phyloP scores from a whole-genome alignment of 495 filamentous ascomycete genomes.

The Penicillium soppii region DNA sequence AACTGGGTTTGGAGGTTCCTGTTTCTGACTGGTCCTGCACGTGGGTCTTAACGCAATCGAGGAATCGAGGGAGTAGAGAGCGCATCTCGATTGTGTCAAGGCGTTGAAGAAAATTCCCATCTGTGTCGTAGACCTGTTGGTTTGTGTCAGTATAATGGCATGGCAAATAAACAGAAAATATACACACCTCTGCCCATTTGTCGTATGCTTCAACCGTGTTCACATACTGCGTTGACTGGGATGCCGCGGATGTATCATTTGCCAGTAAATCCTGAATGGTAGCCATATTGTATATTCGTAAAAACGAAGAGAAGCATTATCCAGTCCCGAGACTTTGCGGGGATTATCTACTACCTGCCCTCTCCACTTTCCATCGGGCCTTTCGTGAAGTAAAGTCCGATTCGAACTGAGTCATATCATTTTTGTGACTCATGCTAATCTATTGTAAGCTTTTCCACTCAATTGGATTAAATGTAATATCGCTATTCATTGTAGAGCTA shows the following conservation, averaged over 20 bases:
- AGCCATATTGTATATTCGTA: constrained; percentile 11
- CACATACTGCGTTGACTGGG: constrained; percentile 28
- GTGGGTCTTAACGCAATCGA: constrained; percentile 29
- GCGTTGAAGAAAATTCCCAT: constrained; percentile 72
- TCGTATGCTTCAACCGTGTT: constrained; percentile 44
- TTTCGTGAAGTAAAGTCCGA: too few species aligned
- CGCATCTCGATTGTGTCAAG: constrained; percentile 62
- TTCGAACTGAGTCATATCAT: too few species aligned
- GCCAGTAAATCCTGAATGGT: constrained; percentile 32
- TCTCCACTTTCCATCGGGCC: too few species aligned
- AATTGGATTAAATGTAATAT: too few species aligned
- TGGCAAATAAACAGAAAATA: neutral
- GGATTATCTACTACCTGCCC: too few species aligned
- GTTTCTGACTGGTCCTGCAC: constrained; percentile 7
- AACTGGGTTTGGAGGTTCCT: constrained; percentile 45
- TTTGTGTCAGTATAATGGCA: neutral
- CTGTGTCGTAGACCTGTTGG: constrained; percentile 61
- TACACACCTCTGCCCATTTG: constrained; percentile 40
- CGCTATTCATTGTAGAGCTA: too few species aligned
- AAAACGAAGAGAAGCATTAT: too few species aligned
- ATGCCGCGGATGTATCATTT: neutral
- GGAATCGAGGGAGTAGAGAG: constrained; percentile 53
- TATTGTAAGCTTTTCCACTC: too few species aligned
- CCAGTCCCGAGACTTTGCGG: too few species aligned
- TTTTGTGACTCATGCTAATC: too few species aligned